Percentiles rank a stretch among this genome's conserved stretches.
Conservation (phyloP, 495 filamentous ascomycete species). For the Massariosphaeria phaeospora region DNA sequence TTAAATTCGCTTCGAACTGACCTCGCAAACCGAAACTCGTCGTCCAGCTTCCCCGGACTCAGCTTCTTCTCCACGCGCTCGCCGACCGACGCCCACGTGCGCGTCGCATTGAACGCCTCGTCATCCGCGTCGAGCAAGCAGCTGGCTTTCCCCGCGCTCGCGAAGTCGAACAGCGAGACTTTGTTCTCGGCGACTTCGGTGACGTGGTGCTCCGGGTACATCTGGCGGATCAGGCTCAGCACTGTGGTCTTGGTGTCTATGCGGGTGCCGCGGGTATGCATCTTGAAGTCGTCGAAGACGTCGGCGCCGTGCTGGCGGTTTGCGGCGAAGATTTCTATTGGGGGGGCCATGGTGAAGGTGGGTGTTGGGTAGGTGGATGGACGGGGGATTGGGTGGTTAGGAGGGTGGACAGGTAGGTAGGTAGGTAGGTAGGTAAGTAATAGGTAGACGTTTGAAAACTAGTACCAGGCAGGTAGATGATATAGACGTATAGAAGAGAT, state of each 20-base stretch:
- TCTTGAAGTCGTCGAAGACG: conserved; percentile 13
- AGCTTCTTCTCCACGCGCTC: conserved; percentile 20
- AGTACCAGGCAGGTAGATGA: too few species aligned
- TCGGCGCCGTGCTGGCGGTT: conserved; percentile 3
- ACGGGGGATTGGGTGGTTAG: not conserved
- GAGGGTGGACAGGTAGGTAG: not conserved
- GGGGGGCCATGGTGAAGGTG: conserved; percentile 8
- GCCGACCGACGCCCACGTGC: conserved; percentile 25
- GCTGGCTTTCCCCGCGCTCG: conserved; percentile 34
- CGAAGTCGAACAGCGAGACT: conserved; percentile 33
- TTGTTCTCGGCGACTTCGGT: conserved; percentile 17
- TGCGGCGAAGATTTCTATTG: not conserved
- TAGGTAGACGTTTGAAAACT: too few species aligned
- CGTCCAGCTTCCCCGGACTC: conserved; percentile 8
- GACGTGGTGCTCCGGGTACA: conserved; percentile 33
- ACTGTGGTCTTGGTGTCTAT: conserved; percentile 10
- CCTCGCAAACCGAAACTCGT: conserved; percentile 19
- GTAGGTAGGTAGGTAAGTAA: too few species aligned
- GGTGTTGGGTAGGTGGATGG: not conserved
- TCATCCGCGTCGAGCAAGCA: conserved; percentile 7
- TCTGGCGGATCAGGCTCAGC: conserved; percentile 25
- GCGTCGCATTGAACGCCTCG: conserved; percentile 19
- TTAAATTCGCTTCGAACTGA: too few species aligned
- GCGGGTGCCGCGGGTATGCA: conserved; percentile 4
- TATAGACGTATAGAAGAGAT: too few species aligned